Percentiles rank a stretch among this genome's conserved stretches.
phyloP scores from a whole-genome alignment of 2,329 filamentous ascomycete genomes.

The Aspergillus costaricaensis region DNA sequence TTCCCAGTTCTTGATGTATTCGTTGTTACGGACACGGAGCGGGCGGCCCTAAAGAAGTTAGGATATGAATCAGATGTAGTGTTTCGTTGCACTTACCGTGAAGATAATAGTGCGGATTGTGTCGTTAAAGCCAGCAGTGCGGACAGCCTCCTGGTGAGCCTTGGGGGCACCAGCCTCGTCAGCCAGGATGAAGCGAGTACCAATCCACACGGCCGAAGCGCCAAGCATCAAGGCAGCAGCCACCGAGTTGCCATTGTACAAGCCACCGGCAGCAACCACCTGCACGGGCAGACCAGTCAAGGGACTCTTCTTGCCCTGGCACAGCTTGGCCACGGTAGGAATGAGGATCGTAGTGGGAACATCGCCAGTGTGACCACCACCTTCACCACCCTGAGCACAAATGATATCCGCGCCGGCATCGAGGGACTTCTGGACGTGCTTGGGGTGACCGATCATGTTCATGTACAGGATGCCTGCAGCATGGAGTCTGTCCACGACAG shows the following conservation, averaged over 20 bases:
- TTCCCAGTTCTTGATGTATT: constrained; percentile 96
- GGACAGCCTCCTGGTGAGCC: constrained; percentile 92
- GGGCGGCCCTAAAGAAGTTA: constrained; percentile 66
- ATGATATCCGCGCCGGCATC: constrained; percentile 93
- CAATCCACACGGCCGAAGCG: constrained; percentile 91
- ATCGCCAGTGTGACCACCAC: constrained; percentile 93
- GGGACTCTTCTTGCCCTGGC: constrained; percentile 78
- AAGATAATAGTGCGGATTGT: constrained; percentile 98
- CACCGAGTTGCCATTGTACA: constrained; percentile 88
- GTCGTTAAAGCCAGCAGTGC: constrained; percentile 89
- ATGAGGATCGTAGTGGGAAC: constrained; percentile 91
- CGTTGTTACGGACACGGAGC: constrained; percentile 87
- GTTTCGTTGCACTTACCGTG: constrained; percentile 55
- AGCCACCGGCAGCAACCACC: constrained; percentile 89
- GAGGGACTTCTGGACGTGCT: constrained; percentile 96
- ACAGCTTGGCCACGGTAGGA: constrained; percentile 82
- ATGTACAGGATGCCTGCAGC: constrained; percentile 87
- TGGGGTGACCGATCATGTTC: constrained; percentile 99
- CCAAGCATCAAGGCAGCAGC: constrained; percentile 92
- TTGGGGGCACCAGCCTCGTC: constrained; percentile 94
- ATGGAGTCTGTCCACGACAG: constrained; percentile 88
- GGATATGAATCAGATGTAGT: background rate
- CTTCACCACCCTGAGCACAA: constrained; percentile 97
- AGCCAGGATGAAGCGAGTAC: constrained; percentile 89
- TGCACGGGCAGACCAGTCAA: constrained; percentile 85